Conservation (phyloP, 345 rosid genomes). For the Aquilaria yunnanensis region DNA sequence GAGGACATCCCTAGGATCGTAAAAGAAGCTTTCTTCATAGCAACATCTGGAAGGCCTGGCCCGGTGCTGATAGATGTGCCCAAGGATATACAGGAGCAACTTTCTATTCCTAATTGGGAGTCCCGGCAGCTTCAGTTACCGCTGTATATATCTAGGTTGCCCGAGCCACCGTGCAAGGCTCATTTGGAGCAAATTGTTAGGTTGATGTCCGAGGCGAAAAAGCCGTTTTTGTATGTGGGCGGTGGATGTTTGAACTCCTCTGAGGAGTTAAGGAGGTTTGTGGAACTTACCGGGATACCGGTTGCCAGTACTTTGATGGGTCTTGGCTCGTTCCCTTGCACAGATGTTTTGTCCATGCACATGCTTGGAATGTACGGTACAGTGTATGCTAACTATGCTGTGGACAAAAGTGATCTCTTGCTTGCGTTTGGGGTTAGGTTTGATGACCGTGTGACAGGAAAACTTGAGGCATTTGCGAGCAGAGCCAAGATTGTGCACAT, state of each 20-base stretch:
- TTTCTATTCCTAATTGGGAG: conserved; percentile 76
- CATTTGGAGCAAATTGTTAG: conserved; percentile 80
- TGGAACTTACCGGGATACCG: conserved; percentile 80
- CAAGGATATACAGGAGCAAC: conserved; percentile 89
- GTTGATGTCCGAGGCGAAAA: conserved; percentile 71
- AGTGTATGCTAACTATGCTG: conserved; percentile 85
- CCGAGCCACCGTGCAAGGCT: conserved; percentile 43
- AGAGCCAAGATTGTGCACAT: conserved; percentile 93
- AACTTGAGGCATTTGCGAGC: conserved; percentile 94
- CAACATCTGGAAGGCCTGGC: conserved; percentile 86
- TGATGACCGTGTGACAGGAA: conserved; percentile 95
- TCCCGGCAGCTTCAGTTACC: conserved; percentile 38
- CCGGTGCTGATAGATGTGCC: conserved; percentile 90
- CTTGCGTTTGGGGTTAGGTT: conserved; percentile 97
- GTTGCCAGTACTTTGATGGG: conserved; percentile 99
- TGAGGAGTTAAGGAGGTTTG: conserved; percentile 71
- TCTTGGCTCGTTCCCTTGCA: conserved; percentile 60
- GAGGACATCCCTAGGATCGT: conserved; percentile 88
- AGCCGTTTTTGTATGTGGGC: conserved; percentile 90
- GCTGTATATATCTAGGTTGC: conserved; percentile 77
- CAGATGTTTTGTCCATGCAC: conserved; percentile 61
- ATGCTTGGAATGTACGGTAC: conserved; percentile 99
- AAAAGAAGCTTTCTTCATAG: conserved; percentile 75
- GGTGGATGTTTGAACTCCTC: conserved; percentile 98
- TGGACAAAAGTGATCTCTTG: conserved; percentile 78